Evolutionary conservation across 2,329 filamentous ascomycete genomes (phyloP).

Genomic region (Fusarium albosuccineum): DNA sequence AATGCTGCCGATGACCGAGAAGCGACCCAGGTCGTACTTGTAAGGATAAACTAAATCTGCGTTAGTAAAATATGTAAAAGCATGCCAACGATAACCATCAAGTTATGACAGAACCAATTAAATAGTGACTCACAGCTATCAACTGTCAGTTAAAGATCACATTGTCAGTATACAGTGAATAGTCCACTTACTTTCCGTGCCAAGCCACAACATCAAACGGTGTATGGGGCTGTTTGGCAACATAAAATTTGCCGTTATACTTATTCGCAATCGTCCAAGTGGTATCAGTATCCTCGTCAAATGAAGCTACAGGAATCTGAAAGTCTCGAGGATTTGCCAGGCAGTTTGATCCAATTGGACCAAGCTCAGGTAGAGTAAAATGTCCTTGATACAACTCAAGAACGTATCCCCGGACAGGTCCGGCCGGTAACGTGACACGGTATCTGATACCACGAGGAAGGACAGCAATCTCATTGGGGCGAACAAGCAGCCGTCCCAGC

Average conservation of each 20-base stretch:
- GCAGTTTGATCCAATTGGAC: conserved; percentile 79
- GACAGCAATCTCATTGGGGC: conserved; percentile 81
- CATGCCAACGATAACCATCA: no score
- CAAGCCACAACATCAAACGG: conserved; percentile 86
- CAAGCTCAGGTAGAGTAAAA: conserved; percentile 77
- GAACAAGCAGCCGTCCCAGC: conserved; percentile 78
- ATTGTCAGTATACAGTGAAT: not conserved
- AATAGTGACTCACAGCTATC: conserved; percentile 29
- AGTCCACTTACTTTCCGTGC: conserved; percentile 79
- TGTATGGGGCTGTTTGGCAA: conserved; percentile 70
- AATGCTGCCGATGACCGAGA: conserved; percentile 79
- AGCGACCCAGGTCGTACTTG: conserved; percentile 85
- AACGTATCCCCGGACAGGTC: conserved; percentile 77
- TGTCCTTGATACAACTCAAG: conserved; percentile 80
- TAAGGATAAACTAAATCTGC: conserved; percentile 63
- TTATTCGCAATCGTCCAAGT: conserved; percentile 70
- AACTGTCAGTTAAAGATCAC: conserved; percentile 7
- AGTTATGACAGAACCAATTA: no score
- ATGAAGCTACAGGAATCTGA: conserved; percentile 76
- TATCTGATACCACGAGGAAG: conserved; percentile 81
- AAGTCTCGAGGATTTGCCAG: conserved; percentile 82
- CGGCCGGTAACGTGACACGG: conserved; percentile 72
- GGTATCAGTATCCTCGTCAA: conserved; percentile 70
- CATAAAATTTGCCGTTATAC: conserved; percentile 75
- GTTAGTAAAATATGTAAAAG: conserved; percentile 2